Conservation (phyloP, 345 rosid species). For the Citrus glauca region DNA sequence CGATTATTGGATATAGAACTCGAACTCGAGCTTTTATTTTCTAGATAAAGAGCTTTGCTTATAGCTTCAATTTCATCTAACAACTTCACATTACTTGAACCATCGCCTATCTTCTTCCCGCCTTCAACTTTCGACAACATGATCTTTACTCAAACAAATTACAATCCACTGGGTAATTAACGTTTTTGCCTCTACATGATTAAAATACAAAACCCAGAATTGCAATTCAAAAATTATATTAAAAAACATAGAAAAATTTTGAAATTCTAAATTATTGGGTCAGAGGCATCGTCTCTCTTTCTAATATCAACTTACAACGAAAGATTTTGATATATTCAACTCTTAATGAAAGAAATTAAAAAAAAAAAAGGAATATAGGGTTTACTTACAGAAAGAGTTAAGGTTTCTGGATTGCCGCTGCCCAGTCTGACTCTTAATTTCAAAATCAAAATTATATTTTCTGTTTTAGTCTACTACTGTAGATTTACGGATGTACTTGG, state of each 20-base stretch:
- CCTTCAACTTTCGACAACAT: slow-evolving; percentile 53
- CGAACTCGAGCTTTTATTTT: slow-evolving; percentile 33
- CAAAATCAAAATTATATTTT: not conserved
- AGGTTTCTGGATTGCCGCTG: not conserved
- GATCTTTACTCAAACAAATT: slow-evolving; percentile 17
- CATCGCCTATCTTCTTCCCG: slow-evolving; percentile 50
- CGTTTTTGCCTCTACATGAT: not conserved
- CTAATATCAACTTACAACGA: too few relatives aligned
- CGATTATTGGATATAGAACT: slow-evolving; percentile 27
- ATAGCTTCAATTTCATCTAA: slow-evolving; percentile 72
- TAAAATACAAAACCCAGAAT: not conserved
- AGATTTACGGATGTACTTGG: not conserved
- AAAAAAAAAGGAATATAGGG: not conserved
- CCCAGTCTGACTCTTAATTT: not conserved
- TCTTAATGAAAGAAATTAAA: not conserved
- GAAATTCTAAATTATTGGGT: slow-evolving; percentile 16
- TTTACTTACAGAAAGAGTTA: slow-evolving; percentile 7
- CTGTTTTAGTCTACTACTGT: not conserved
- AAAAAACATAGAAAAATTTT: not conserved
- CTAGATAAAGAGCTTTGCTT: slow-evolving; percentile 68
- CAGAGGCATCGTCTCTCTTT: slow-evolving; percentile 15
- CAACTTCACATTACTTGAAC: slow-evolving; percentile 45
- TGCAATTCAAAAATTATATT: not conserved
- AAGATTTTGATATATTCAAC: not conserved
- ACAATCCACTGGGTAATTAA: not conserved